Percentiles rank a stretch among this genome's conserved stretches.
Conservation (phyloP, 768 basidiomycete genomes). For the Rossbeevera mucosa region DNA sequence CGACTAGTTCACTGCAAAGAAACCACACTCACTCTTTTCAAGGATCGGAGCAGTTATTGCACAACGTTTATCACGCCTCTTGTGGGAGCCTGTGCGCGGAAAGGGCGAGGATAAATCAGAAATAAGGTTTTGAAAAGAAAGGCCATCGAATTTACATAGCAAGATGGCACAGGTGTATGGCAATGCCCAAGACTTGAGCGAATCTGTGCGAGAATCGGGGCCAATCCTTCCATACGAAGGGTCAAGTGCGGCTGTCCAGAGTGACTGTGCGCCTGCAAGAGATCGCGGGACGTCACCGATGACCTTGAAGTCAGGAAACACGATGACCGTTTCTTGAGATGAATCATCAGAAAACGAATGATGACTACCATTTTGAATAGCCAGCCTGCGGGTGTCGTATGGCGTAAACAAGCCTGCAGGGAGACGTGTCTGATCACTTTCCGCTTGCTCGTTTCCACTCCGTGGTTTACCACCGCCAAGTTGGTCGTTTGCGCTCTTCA, state of each 20-base stretch:
- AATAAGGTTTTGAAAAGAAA: not conserved
- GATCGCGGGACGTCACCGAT: conserved; percentile 68
- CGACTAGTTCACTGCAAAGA: conserved; percentile 9
- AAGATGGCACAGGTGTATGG: conserved; percentile 90
- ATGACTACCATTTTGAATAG: conserved; percentile 84
- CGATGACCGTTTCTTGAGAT: conserved; percentile 70
- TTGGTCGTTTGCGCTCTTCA: conserved; percentile 29
- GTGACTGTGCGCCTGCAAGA: conserved; percentile 56
- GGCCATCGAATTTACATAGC: conserved; percentile 57
- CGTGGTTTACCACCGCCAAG: conserved; percentile 2
- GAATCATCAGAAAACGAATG: conserved; percentile 57
- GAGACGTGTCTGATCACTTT: conserved; percentile 5
- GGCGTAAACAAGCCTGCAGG: conserved; percentile 55
- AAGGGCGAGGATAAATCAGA: conserved; percentile 2
- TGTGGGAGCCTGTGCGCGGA: conserved; percentile 73
- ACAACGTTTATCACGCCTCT: conserved; percentile 89
- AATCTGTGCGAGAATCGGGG: conserved; percentile 38
- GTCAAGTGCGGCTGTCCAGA: conserved; percentile 64
- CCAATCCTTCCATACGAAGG: conserved; percentile 51
- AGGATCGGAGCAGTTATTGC: conserved; percentile 82
- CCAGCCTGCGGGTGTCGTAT: conserved; percentile 50
- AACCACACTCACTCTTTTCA: conserved; percentile 52
- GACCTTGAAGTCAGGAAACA: conserved; percentile 90
- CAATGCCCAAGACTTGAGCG: conserved; percentile 68
- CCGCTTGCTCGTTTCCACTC: not conserved